A percentile compares a stretch with the other conserved stretches of the same genome.
Evolutionary conservation across 2,329 filamentous ascomycete species (phyloP).

Genomic region (Cladosporium austrohemisphaericum): DNA sequence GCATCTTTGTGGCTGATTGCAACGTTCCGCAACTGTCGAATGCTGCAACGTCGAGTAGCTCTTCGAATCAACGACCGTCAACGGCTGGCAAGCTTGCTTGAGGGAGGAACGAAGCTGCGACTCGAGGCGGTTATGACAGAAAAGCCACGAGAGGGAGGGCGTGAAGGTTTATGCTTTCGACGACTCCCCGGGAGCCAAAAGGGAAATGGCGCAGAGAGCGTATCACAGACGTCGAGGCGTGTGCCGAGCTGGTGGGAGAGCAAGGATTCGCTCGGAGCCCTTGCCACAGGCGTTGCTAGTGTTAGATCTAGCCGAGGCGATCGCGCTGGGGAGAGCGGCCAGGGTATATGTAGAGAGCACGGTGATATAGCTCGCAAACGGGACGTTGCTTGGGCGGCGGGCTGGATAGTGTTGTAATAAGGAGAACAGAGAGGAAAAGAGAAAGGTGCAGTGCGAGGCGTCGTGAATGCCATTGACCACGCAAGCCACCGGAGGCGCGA

Average conservation of each 20-base stretch:
- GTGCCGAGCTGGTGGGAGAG: conserved; percentile 9
- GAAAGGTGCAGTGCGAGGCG: background rate
- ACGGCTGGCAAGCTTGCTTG: background rate
- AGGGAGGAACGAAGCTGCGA: background rate
- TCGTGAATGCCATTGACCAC: conserved; percentile 1
- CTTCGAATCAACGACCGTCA: background rate
- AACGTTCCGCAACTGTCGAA: background rate
- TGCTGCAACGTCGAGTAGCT: background rate
- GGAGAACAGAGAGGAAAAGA: background rate
- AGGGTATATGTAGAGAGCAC: conserved; percentile 5
- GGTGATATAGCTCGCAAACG: conserved; percentile 1
- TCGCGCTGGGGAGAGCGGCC: background rate
- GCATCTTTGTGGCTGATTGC: conserved; percentile 39
- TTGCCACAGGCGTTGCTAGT: conserved; percentile 12
- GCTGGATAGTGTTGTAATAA: conserved; percentile 1
- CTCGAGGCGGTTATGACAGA: background rate
- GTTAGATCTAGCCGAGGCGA: conserved; percentile 8
- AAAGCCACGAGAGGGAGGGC: conserved; percentile 1
- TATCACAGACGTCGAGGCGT: conserved; percentile 4
- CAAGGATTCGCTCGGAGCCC: conserved; percentile 5
- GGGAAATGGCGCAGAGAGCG: conserved; percentile 4
- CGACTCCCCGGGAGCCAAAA: background rate
- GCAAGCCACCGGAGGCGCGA: conserved; percentile 5
- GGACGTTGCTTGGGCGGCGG: background rate
- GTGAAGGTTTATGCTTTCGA: conserved; percentile 5